These are phyloP conservation scores for Neonectria coccinea DNA, from an alignment of 2,329 filamentous ascomycete species.

Conservation along the genomic window DNA sequence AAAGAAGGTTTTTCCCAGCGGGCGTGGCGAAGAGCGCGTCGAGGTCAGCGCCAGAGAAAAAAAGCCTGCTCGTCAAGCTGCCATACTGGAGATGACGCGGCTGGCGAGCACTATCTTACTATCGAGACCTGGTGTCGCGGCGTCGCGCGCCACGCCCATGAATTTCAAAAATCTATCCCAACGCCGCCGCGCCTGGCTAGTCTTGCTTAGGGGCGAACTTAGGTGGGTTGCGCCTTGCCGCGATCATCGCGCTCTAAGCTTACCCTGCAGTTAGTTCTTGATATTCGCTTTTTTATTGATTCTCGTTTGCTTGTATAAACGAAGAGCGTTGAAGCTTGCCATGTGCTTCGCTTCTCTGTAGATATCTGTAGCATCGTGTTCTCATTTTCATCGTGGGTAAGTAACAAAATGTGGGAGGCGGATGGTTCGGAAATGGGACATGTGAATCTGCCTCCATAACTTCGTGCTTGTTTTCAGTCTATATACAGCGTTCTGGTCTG, in stretches of 20 bases:
- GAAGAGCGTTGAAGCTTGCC: neutral
- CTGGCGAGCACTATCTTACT: neutral
- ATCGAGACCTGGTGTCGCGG: neutral
- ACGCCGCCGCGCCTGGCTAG: neutral
- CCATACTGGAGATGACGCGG: neutral
- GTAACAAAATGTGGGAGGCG: neutral
- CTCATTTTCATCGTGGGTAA: neutral
- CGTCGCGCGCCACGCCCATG: neutral
- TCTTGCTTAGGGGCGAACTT: neutral
- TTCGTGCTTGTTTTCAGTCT: neutral
- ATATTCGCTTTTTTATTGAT: neutral
- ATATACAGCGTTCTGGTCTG: neutral
- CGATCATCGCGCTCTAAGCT: neutral
- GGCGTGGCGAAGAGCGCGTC: slow-evolving; percentile 3
- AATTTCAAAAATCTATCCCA: neutral
- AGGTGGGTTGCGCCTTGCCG: neutral
- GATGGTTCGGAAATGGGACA: no score
- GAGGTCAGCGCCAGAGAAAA: neutral
- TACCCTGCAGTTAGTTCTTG: neutral
- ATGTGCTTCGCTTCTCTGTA: neutral
- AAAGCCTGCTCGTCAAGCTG: neutral
- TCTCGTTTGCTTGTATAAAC: neutral
- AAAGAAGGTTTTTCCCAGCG: slow-evolving; percentile 6
- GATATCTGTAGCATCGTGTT: neutral
- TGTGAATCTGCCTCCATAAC: no score